Evolutionary conservation across 768 basidiomycete genomes (phyloP), one percentile per base, ranked within the genome.

Genomic region (Agrocybe pediades): DNA sequence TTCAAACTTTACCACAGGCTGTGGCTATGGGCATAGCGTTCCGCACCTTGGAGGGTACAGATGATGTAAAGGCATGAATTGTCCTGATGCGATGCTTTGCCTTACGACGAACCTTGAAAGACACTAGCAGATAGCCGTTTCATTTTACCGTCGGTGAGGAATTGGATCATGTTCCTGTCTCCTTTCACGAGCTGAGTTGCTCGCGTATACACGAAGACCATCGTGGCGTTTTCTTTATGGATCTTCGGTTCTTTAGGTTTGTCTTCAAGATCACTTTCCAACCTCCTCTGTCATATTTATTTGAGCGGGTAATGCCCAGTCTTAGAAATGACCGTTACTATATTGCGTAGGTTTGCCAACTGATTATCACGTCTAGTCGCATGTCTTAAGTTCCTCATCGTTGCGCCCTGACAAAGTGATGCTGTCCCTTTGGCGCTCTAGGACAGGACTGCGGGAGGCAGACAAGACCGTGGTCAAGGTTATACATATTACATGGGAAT

Each of bases 141-240:
- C 30, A 59, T 69, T 6, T 52, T 69, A 6, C 65, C 67, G n/a
- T 68, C 69, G 5, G 71, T 69, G 30, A 58, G 67, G 20, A n/a
- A n/a, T 33, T 13, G n/a, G 13, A 5, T 53, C 21, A 16, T 9
- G n/a, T 51, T 29, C 24, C 29, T 2, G 9, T 8, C 40, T 7
- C 33, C 2, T 21, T 39, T 40, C 29, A 17, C 36, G 24, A 39
- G 13, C 33, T 23, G 13, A 29, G n/a, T 25, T 6, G 16, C 13
- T 30, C 9, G 25, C 13, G 7, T 11, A 21, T 42, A 9, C 27
- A 15, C 49, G 5, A 13, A 77, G 77, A 74, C 74, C 11, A 64
- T 74, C 3, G 60, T 74, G 20, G 71, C 76, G 3, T 79, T 79
- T 60, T 70, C 75, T 0, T 74, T 74, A 47, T 80, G 77, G 77